Evolutionary conservation across 2,329 filamentous ascomycete genomes (phyloP).

Genomic region (Aspergillus quadrilineatus): DNA sequence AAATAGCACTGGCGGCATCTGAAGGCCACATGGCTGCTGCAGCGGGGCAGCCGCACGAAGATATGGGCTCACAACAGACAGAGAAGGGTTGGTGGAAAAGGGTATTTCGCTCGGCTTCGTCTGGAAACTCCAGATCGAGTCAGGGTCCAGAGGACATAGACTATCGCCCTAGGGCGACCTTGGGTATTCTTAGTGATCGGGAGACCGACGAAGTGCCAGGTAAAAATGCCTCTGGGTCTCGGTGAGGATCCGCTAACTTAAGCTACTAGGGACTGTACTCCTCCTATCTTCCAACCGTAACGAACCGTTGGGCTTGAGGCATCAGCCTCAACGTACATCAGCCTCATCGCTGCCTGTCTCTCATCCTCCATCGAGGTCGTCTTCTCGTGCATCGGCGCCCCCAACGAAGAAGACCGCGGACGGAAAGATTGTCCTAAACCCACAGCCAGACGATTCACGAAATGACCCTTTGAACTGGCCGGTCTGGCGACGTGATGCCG

Average conservation of each 20-base stretch:
- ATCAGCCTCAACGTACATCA: conserved; percentile 62
- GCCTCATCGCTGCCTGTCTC: conserved; percentile 54
- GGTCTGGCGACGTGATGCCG: conserved; percentile 72
- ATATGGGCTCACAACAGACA: not conserved
- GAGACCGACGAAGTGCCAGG: conserved; percentile 85
- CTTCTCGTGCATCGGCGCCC: conserved; percentile 33
- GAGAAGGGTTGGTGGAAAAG: conserved; percentile 22
- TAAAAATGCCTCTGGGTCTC: conserved; percentile 41
- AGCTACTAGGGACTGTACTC: conserved; percentile 56
- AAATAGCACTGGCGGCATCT: conserved; percentile 3
- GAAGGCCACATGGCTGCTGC: conserved; percentile 1
- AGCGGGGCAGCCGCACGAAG: not conserved
- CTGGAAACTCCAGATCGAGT: conserved; percentile 4
- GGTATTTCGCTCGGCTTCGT: conserved; percentile 15
- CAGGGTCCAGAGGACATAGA: conserved; percentile 16
- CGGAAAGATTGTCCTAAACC: conserved; percentile 81
- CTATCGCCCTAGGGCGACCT: conserved; percentile 50
- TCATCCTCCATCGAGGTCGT: conserved; percentile 41
- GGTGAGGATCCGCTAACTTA: not conserved
- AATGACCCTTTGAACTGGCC: conserved; percentile 97
- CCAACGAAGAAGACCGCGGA: conserved; percentile 74
- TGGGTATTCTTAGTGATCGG: conserved; percentile 82
- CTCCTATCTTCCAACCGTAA: conserved; percentile 61
- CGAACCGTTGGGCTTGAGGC: conserved; percentile 60
- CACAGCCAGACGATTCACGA: conserved; percentile 83